Evolutionary conservation across 306 rosid species (phyloP), one percentile per base, ranked within the genome.

Genomic region (Prosopis cineraria): DNA sequence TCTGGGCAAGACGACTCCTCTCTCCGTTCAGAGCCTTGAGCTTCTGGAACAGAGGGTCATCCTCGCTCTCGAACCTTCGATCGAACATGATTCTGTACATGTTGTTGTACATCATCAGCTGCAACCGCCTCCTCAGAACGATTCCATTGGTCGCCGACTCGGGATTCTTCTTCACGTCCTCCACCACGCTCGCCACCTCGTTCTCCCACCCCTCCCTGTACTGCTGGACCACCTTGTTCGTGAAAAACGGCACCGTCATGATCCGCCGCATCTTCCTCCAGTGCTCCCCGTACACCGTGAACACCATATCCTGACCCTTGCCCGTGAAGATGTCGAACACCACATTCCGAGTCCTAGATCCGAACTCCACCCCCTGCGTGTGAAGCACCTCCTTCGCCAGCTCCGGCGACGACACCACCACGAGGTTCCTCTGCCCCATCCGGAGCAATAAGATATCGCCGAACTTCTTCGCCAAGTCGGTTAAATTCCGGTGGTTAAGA

Each of bases 271-370:
- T 92, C 79, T 92, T 92, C 74, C 94, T 43, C 94, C 97, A 92
- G 67, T 92, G 97, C 82, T 92, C 97, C 3, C 97, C 97, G 84
- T 92, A 92, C 2, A 92, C 97, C 3, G 97, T 92, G 85, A 92
- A 92, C 41, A 92, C 97, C 97, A 92, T 92, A 17, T 92, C 97
- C 85, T 92, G 97, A 0, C 97, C 97, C 24, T 92, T 70, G 0
- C 97, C 94, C 3, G 97, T 92, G 91, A 92, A 92, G 44, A 92
- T 89, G 25, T 90, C 97, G 77, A 92, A 92, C 8, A 92, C 95
- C 12, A 92, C 93, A 80, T 92, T 92, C 12, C 97, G 83, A 4
- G 97, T 90, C 6, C 97, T 67, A 1, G 97, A 92, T 4, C 97
- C 97, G 85, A 92, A 92, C 50, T 92, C 97, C 12, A 92, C 93